Base-by-base conservation (phyloP, 208 protist species). In the Crithidia brevicula region DNA sequence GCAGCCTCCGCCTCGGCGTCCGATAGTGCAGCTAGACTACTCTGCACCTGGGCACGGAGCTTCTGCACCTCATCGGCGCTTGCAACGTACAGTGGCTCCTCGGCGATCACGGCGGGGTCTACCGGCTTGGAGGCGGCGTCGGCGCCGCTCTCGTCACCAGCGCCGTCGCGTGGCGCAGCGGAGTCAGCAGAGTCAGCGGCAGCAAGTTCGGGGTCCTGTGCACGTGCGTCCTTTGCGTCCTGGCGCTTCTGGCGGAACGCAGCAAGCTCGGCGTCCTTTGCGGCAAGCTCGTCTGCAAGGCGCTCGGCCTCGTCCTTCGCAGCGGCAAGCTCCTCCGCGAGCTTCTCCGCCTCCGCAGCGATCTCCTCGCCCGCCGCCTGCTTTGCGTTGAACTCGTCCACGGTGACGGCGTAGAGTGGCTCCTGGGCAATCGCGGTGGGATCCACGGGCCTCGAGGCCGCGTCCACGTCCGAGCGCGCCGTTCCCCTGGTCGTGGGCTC, bases 1-100 rank as follows among this genome's bases (percentile, higher is more conserved):
- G 23, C 50, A 36, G 18, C 28, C 20, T 54, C 50, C 0, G 27
- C 27, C 18, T 54, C 50, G 7, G 28, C 18, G 27, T 54, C 50
- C 18, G 23, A 6, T 13, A 52, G 46, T 16, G 46, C 46, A 23
- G 22, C 22, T 23, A 23, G 8, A 30, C 46, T 15, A 22, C 23
- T 31, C 50, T 58, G n/a, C 8, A 58, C 5, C 6, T 40, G 16
- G 22, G 59, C 46, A 34, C 66, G 66, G 34, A 63, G 42, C 16
- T 57, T 31, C 46, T 50, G 45, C 45, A 65, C 13, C 59, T 74
- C 68, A 31, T 60, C 67, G n/a, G 51, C 50, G 9, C 58, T 73
- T 5, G 40, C 57, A 7, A 65, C 42, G 67, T 72, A 72, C 33
- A 72, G 33, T 18, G 67, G 57, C 67, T 72, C 67, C 30, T 18